Evolutionary conservation across 768 basidiomycete genomes (phyloP), one percentile per base, ranked within the genome.

Genomic region (Rickenella mellea): DNA sequence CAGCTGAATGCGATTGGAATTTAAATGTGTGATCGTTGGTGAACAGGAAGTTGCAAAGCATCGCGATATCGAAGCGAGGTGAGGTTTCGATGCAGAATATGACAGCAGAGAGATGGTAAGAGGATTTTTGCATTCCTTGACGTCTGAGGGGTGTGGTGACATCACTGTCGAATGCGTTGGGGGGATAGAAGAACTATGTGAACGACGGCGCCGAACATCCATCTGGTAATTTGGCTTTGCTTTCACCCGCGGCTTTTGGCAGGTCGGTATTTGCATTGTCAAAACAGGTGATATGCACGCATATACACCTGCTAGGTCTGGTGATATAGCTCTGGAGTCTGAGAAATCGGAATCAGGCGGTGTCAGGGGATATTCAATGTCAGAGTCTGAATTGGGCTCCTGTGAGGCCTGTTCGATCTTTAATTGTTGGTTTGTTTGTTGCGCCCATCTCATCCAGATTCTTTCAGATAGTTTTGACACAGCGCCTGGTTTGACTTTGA

Each of bases 321-420:
- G 80, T 2, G 80, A 80, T 20, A 77, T 61, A 22, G 78, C 68
- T 43, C 78, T 67, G 9, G 83, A 83, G 20, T 72, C 74, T 20
- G 81, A 76, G 51, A 70, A 71, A 55, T 85, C 84, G 6, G 85
- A 88, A 14, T 72, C 63, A 3, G 85, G 86, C n/a, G 85, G 86
- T 0, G 85, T 88, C 32, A 76, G 64, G 29, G 85, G 86, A 56
- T 78, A 86, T 52, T 78, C 73, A 3, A 73, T 58, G 42, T 83
- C 81, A 39, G 24, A 30, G 46, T 31, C 44, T 27, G 36, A 22
- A 21, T 30, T 48, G 41, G 15, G 19, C 24, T 17, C 19, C 15
- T 10, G 3, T 36, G 33, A 22, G 19, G 19, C 11, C 11, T 19
- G 24, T 17, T 17, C 24, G 33, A 19, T 22, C 33, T 19, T 36